These are phyloP conservation scores for Leccinum pellstonianum DNA, from an alignment of 768 basidiomycete genomes.

Conservation along the genomic window DNA sequence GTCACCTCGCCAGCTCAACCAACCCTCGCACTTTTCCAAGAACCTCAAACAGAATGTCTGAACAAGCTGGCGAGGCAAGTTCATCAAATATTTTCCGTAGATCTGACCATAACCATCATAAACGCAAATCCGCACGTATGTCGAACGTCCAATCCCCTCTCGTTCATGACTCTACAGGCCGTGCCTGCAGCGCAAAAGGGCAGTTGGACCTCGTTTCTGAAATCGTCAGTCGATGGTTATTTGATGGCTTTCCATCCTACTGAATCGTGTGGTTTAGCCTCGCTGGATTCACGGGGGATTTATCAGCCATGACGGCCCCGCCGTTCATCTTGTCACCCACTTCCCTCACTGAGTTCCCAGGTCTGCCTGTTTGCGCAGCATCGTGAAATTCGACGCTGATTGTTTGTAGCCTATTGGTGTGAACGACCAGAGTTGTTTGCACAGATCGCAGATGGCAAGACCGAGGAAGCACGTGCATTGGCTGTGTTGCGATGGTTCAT, in stretches of 20 bases:
- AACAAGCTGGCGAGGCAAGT: slow-evolving; percentile 44
- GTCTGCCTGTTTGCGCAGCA: slow-evolving; percentile 39
- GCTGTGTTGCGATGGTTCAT: slow-evolving; percentile 96
- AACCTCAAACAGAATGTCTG: slow-evolving; percentile 29
- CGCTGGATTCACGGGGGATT: slow-evolving; percentile 84
- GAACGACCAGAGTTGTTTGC: slow-evolving; percentile 91
- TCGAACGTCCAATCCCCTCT: slow-evolving; percentile 25
- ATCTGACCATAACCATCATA: slow-evolving; percentile 25
- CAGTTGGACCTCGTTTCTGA: slow-evolving; percentile 89
- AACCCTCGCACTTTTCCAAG: background rate
- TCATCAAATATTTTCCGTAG: slow-evolving; percentile 20
- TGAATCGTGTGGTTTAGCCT: slow-evolving; percentile 46
- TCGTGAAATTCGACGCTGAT: slow-evolving; percentile 5
- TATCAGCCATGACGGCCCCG: slow-evolving; percentile 80
- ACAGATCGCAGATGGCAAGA: slow-evolving; percentile 74
- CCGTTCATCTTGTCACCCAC: slow-evolving; percentile 91
- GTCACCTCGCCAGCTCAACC: slow-evolving; percentile 14
- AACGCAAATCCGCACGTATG: slow-evolving; percentile 37
- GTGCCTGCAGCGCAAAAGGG: slow-evolving; percentile 82
- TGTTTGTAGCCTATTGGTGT: slow-evolving; percentile 84
- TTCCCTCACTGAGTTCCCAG: slow-evolving; percentile 90
- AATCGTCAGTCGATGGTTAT: slow-evolving; percentile 59
- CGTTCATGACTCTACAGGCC: slow-evolving; percentile 41
- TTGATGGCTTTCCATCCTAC: background rate
- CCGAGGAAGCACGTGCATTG: slow-evolving; percentile 69